phyloP scores from a whole-genome alignment of 192 early-diverging fungal species.

The Backusella westeae region DNA sequence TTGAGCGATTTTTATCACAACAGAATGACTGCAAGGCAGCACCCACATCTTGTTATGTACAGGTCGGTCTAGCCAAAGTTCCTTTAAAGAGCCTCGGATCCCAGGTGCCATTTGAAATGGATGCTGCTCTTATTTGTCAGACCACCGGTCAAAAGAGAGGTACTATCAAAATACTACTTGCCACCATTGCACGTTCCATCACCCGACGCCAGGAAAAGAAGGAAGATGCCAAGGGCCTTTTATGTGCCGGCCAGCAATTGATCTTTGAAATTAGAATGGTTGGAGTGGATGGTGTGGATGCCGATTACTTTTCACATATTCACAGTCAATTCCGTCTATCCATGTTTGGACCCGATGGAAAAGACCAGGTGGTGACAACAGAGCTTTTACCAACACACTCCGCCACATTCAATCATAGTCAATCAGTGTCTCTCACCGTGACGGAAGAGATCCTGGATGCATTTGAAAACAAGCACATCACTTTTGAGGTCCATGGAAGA shows the following conservation, averaged over 20 bases:
- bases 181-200: constrained; percentile 33
- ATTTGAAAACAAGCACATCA: constrained; percentile 28
- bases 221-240: background rate
- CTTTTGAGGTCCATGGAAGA: constrained; percentile 51
- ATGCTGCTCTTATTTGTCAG: constrained; percentile 39
- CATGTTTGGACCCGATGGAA: constrained; percentile 50
- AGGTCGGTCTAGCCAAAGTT: constrained; percentile 48
- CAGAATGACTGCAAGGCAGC: background rate
- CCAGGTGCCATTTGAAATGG: constrained; percentile 44
- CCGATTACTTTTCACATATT: constrained; percentile 58
- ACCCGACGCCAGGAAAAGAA: background rate
- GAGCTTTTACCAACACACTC: constrained; percentile 39
- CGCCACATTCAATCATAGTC: constrained; percentile 54
- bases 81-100: constrained; percentile 39
- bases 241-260: constrained; percentile 49
- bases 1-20: constrained; percentile 31
- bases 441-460: constrained; percentile 20
- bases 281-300: constrained; percentile 52
- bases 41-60: constrained; percentile 31
- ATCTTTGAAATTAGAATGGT: constrained; percentile 66
- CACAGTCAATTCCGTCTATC: constrained; percentile 69
- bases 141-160: constrained; percentile 42
- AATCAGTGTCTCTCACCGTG: constrained; percentile 46
- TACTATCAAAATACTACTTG: constrained; percentile 39
- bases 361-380: constrained; percentile 50